Evolutionary conservation across 106 monocot species (phyloP).

Genomic region (Vanilla planifolia): DNA sequence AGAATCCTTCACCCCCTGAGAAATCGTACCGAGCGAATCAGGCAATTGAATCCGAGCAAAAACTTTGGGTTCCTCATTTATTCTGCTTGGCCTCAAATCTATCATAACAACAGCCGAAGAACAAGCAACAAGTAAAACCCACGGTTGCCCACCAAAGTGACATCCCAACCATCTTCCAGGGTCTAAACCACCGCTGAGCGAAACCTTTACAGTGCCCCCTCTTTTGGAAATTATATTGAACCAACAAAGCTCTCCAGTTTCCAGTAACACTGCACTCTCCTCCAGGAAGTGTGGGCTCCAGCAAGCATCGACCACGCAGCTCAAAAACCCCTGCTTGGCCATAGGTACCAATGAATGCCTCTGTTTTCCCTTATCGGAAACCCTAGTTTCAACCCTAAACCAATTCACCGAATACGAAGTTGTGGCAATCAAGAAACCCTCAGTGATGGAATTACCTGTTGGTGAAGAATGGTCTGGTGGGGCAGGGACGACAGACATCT

Average conservation of each 20-base stretch:
- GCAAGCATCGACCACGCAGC: slow-evolving; percentile 50
- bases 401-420: slow-evolving; percentile 75
- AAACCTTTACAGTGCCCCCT: slow-evolving; percentile 32
- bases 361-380: background rate
- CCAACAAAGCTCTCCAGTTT: slow-evolving; percentile 61
- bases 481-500: slow-evolving; percentile 18
- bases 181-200: slow-evolving; percentile 11
- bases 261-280: slow-evolving; percentile 52
- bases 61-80: slow-evolving; percentile 7
- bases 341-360: slow-evolving; percentile 27
- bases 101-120: slow-evolving; percentile 20
- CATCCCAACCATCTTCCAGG: slow-evolving; percentile 49
- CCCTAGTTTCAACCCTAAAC: slow-evolving; percentile 51
- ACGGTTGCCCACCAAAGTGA: slow-evolving; percentile 57
- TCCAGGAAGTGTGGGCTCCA: slow-evolving; percentile 55
- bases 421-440: slow-evolving; percentile 55
- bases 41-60: slow-evolving; percentile 21
- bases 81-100: slow-evolving; percentile 34
- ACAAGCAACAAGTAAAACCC: slow-evolving; percentile 42
- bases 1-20: slow-evolving; percentile 11
- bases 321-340: slow-evolving; percentile 49
- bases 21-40: background rate
- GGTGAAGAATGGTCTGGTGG: background rate
- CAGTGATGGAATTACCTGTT: background rate
- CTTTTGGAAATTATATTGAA: slow-evolving; percentile 33